Percentiles rank a stretch among this genome's conserved stretches.
Evolutionary conservation across 306 rosid genomes (phyloP).

Genomic region (Begonia masoniana): DNA sequence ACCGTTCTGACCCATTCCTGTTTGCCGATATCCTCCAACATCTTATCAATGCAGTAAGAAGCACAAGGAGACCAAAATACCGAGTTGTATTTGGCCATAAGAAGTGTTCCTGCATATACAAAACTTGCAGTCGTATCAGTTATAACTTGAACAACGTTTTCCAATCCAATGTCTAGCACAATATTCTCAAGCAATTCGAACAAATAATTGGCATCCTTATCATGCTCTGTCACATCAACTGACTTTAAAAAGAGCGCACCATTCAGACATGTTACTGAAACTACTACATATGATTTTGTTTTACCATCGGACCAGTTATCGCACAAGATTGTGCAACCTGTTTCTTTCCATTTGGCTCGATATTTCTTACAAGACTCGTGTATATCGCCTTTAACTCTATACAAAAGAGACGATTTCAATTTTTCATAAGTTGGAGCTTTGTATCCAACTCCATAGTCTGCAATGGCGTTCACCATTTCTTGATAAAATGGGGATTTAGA

Average conservation of each 20-base stretch:
- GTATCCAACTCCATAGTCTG: constrained; percentile 51
- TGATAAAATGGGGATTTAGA: constrained; percentile 50
- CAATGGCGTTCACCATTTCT: constrained; percentile 60
- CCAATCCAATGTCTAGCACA: constrained; percentile 50
- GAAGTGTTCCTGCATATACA: constrained; percentile 43
- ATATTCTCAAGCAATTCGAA: constrained; percentile 47
- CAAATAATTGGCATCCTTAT: constrained; percentile 36
- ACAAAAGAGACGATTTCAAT: constrained; percentile 39
- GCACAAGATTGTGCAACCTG: constrained; percentile 53
- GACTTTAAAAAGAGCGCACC: constrained; percentile 48
- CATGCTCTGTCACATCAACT: constrained; percentile 41
- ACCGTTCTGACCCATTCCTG: constrained; percentile 49
- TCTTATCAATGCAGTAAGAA: constrained; percentile 43
- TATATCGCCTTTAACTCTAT: constrained; percentile 42
- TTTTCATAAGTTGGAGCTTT: constrained; percentile 55
- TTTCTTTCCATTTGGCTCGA: constrained; percentile 58
- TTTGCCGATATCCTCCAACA: constrained; percentile 54
- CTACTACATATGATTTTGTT: constrained; percentile 32
- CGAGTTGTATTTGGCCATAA: constrained; percentile 47
- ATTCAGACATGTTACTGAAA: constrained; percentile 41
- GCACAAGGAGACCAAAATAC: constrained; percentile 77
- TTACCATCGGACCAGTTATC: constrained; percentile 45
- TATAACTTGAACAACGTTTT: constrained; percentile 64
- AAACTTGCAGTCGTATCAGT: constrained; percentile 41
- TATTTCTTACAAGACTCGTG: constrained; percentile 31